These are phyloP conservation scores for Urochloa ruziziensis DNA, from an alignment of 176 grass and related monocot genomes.

Conservation along the genomic window DNA sequence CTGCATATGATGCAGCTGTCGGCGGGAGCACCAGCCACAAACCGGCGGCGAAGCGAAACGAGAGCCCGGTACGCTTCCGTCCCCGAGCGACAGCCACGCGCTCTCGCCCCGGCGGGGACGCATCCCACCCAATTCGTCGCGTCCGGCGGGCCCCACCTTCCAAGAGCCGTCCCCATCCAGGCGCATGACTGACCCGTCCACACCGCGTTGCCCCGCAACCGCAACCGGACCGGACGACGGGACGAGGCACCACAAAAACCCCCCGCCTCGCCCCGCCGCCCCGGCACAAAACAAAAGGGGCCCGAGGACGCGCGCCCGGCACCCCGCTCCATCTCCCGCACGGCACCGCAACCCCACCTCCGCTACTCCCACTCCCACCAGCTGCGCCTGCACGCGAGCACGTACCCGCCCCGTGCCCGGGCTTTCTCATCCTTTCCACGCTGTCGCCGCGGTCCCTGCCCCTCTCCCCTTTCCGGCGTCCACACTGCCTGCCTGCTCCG, in stretches of 20 bases:
- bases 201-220: not conserved
- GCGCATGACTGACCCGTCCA: not conserved
- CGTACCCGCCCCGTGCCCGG: not conserved
- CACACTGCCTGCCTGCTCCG: not conserved
- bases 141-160: not conserved
- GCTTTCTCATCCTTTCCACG: slow-evolving; percentile 3
- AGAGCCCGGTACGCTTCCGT: no score
- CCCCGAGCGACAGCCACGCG: no score
- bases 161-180: slow-evolving; percentile 26
- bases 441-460: not conserved
- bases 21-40: no score
- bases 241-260: not conserved
- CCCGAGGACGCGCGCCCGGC: not conserved
- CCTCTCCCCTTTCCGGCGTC: not conserved
- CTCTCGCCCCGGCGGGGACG: no score
- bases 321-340: not conserved
- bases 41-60: no score
- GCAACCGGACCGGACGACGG: not conserved
- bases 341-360: not conserved
- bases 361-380: not conserved
- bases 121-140: not conserved
- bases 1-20: no score
- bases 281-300: not conserved
- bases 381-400: not conserved
- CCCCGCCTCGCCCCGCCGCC: not conserved